These are phyloP conservation scores for Rubia balearica DNA, from an alignment of 305 asterid species.

Conservation along the genomic window DNA sequence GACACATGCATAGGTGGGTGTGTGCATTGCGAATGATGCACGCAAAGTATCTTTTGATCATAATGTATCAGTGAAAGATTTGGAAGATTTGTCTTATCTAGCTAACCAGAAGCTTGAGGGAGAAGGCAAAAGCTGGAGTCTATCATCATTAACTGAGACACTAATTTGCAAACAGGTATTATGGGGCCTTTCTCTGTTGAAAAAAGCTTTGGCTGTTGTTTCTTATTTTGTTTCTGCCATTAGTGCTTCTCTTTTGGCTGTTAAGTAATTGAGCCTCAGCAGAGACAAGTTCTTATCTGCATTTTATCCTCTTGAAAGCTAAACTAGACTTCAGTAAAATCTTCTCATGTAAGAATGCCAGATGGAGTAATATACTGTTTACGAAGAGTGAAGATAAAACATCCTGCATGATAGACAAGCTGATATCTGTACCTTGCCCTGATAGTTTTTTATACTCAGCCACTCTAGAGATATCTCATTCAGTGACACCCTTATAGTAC, in stretches of 20 bases:
- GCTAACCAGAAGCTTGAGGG: constrained; percentile 73
- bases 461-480: background rate
- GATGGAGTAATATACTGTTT: background rate
- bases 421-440: background rate
- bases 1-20: constrained; percentile 58
- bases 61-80: constrained; percentile 43
- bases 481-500: background rate
- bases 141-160: constrained; percentile 59
- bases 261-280: background rate
- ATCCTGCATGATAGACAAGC: background rate
- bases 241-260: background rate
- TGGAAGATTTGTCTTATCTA: constrained; percentile 59
- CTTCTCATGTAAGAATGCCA: background rate
- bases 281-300: background rate
- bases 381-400: background rate
- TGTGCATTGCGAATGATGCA: constrained; percentile 61
- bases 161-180: constrained; percentile 70
- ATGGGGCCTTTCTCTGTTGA: constrained; percentile 11
- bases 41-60: constrained; percentile 49
- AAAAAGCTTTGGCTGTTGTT: background rate
- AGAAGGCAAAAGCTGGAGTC: constrained; percentile 69
- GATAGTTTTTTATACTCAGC: background rate
- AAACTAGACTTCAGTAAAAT: background rate
- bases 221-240: background rate
- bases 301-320: background rate